Base-by-base conservation (phyloP, 345 rosid species). In the Brassica nigra region DNA sequence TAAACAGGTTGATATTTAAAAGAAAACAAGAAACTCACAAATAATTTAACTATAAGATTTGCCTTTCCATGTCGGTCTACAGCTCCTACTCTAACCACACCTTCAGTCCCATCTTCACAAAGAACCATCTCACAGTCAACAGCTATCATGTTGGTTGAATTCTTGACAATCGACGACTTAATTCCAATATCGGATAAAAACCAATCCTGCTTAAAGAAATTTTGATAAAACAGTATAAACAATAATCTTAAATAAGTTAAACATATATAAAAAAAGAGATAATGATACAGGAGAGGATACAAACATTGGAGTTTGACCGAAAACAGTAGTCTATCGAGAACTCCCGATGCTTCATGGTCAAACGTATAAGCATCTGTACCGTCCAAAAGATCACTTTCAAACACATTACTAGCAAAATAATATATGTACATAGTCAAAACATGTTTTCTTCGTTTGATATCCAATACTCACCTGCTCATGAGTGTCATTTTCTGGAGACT, bases 91-190 rank as follows among this genome's bases (percentile, higher is more conserved):
- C 81, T 86, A 77, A 92, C 98, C 74, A 92, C 77, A 70, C 89
- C 97, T 66, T 94, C 97, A 31, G 90, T 87, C 27, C 97, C 96
- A 89, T 89, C 98, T 76, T 44, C 86, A 84, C 97, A 94, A 2
- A 89, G 97, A 83, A 94, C 97, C 97, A 92, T 94, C 90, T 92
- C 98, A 84, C 98, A 94, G 75, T 90, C 98, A 79, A 94, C 82
- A 66, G 98, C 97, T 64, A 85, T 2, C 78, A 94, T 78, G 8
- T 20, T 5, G 20, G 73, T 85, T 70, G 87, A 81, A 4, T 8
- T 77, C 80, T 75, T 67, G 71, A 66, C 55, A 81, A 79, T 83
- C 42, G 87, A 69, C 68, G 37, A 68, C 49, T 84, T 78, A 55
- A 20, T 44, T 57, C 83, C 78, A 64, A 77, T 62, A 75, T 92